A percentile compares a stretch with the other conserved stretches of the same genome.
Conservation (phyloP, 2,329 filamentous ascomycete species). For the Simplicillium aogashimaense region DNA sequence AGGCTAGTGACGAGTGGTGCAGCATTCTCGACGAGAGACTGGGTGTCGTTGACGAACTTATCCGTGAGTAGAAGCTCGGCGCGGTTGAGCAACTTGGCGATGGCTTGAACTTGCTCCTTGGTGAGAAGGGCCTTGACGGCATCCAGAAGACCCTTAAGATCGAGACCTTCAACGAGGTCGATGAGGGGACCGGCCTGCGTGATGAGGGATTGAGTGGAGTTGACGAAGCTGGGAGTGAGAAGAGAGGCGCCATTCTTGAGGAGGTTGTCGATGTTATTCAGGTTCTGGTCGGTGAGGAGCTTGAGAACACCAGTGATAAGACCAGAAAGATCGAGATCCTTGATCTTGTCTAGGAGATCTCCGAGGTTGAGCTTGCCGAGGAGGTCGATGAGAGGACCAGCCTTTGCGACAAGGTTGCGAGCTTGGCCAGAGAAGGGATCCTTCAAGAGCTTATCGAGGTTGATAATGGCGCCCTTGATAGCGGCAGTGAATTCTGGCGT, state of each 20-base stretch:
- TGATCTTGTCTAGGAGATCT: slow-evolving; percentile 19
- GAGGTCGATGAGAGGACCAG: slow-evolving; percentile 18
- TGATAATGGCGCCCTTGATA: slow-evolving; percentile 29
- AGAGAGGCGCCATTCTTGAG: slow-evolving; percentile 25
- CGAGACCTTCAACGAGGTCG: slow-evolving; percentile 11
- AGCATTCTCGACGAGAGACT: slow-evolving; percentile 22
- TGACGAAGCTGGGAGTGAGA: slow-evolving; percentile 20
- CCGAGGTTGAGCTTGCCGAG: slow-evolving; percentile 22
- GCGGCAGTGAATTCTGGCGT: slow-evolving; percentile 27
- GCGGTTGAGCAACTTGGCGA: slow-evolving; percentile 16
- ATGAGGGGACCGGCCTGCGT: slow-evolving; percentile 15
- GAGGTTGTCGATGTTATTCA: slow-evolving; percentile 22
- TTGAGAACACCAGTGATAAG: slow-evolving; percentile 18
- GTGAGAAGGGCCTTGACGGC: slow-evolving; percentile 17
- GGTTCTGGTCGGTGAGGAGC: slow-evolving; percentile 19
- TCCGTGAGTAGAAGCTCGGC: slow-evolving; percentile 19
- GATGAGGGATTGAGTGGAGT: slow-evolving; percentile 6
- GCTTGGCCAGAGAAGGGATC: slow-evolving; percentile 24
- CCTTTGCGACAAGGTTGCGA: slow-evolving; percentile 15
- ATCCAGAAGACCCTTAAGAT: slow-evolving; percentile 16
- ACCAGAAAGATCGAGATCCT: slow-evolving; percentile 18
- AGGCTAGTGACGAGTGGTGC: slow-evolving; percentile 19
- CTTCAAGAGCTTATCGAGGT: slow-evolving; percentile 25
- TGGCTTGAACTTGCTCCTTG: slow-evolving; percentile 18
- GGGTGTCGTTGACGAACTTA: slow-evolving; percentile 19